Evolutionary conservation across 768 basidiomycete genomes (phyloP), one percentile per base, ranked within the genome.

Genomic region (Mycena rebaudengoi): DNA sequence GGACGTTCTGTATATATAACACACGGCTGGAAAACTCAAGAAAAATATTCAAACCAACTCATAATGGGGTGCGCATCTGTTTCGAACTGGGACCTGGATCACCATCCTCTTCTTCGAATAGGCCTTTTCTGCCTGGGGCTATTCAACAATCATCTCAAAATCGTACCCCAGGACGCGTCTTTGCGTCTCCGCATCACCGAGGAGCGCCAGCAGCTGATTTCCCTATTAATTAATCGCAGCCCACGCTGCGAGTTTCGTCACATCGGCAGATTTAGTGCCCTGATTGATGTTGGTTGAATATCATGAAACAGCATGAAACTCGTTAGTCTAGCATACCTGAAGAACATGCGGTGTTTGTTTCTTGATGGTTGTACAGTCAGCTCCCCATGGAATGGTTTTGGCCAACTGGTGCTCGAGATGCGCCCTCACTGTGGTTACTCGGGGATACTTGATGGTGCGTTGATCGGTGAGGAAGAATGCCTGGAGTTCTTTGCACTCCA

Each of bases 71-170:
- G n/a, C n/a, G n/a, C n/a, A n/a, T n/a, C n/a, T n/a, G n/a, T n/a
- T n/a, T n/a, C n/a, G n/a, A n/a, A n/a, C n/a, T n/a, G n/a, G n/a
- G 4, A 79, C 84, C 14, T 37, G 35, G 35, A 18, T 37, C 35
- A 37, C 10, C 35, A 18, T 13, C 40, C 21, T 13, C 40, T n/a
- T 41, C n/a, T 46, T 28, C 46, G 28, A 48, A 30, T 30, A 26
- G 3, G 46, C 20, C 5, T 29, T 48, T 10, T 13, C 14, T 3
- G 46, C 29, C 4, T 18, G 28, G 28, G n/a, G n/a, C n/a, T n/a
- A n/a, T n/a, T n/a, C n/a, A n/a, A n/a, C n/a, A n/a, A 48, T n/a
- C 8, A 16, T 29, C 30, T 49, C 30, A 12, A 20, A 49, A 33
- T 32, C 48, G 20, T 21, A n/a, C 11, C 30, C 48, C n/a, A 49